Percentiles rank a stretch among this genome's conserved stretches.
These are phyloP conservation scores for Rossbeevera mucosa DNA, from an alignment of 768 basidiomycete species.

Conservation along the genomic window DNA sequence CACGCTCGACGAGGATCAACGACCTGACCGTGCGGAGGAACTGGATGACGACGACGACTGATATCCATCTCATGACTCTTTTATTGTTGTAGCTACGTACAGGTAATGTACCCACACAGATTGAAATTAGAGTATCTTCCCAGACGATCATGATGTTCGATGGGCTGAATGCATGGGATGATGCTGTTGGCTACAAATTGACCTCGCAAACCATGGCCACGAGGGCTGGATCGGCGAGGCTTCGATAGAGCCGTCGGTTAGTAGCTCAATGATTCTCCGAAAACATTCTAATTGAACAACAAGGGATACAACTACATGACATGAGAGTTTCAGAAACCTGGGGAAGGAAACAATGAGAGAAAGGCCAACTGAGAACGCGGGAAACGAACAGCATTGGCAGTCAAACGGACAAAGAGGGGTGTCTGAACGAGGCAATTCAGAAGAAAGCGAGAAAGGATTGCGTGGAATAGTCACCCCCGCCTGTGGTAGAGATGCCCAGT, in stretches of 20 bases:
- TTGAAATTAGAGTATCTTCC: conserved; percentile 8
- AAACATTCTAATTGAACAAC: background rate
- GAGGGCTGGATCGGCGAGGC: conserved; percentile 40
- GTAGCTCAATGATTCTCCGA: background rate
- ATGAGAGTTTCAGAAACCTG: conserved; percentile 25
- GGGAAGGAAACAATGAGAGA: background rate
- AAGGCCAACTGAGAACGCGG: background rate
- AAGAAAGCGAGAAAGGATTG: conserved; percentile 6
- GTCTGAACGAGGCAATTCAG: conserved; percentile 43
- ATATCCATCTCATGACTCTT: background rate
- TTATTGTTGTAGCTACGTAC: too few species aligned
- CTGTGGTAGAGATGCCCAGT: conserved; percentile 60
- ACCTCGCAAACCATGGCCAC: conserved; percentile 47
- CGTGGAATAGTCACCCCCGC: conserved; percentile 57
- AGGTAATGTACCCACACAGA: conserved; percentile 24
- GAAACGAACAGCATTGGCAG: conserved; percentile 75
- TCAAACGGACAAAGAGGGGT: conserved; percentile 86
- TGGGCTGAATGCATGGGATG: conserved; percentile 17
- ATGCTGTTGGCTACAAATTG: conserved; percentile 60
- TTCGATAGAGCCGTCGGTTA: conserved; percentile 53
- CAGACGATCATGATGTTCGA: conserved; percentile 22
- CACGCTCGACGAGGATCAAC: conserved; percentile 38
- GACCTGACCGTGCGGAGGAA: conserved; percentile 27
- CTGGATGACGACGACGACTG: conserved; percentile 47
- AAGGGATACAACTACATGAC: background rate